Evolutionary conservation across 768 basidiomycete species (phyloP).

Genomic region (Termitomyces sp.): DNA sequence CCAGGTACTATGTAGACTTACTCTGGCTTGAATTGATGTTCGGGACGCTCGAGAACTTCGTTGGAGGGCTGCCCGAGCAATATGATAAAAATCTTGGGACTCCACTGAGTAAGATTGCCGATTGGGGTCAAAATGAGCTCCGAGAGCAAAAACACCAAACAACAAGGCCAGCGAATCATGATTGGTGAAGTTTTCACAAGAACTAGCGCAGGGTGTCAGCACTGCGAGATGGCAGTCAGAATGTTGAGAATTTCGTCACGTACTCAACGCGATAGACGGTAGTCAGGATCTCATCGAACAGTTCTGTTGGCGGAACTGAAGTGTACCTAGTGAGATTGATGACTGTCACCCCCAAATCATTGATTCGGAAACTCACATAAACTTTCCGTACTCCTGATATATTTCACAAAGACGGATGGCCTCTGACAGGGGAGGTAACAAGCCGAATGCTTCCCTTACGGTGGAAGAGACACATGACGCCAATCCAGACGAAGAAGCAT

Average conservation of each 20-base stretch:
- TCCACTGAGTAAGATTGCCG: constrained; percentile 42
- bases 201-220: constrained; percentile 19
- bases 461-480: constrained; percentile 28
- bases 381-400: constrained; percentile 58
- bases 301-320: constrained; percentile 44
- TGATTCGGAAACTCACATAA: constrained; percentile 34
- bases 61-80: constrained; percentile 47
- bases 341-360: not conserved
- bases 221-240: not conserved
- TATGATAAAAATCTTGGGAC: constrained; percentile 56
- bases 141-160: constrained; percentile 63
- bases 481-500: constrained; percentile 28
- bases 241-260: not conserved
- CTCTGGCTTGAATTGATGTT: constrained; percentile 48
- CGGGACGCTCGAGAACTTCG: constrained; percentile 51
- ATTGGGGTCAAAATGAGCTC: constrained; percentile 51
- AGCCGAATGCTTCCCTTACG: constrained; percentile 34
- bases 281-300: constrained; percentile 51
- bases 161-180: constrained; percentile 57
- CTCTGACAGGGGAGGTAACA: constrained; percentile 52
- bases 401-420: constrained; percentile 57
- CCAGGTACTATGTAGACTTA: constrained; percentile 21
- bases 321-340: constrained; percentile 34
- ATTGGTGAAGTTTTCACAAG: constrained; percentile 29
- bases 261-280: constrained; percentile 51